phyloP scores from a whole-genome alignment of 495 filamentous ascomycete genomes.

The Cercophora newfieldiana region DNA sequence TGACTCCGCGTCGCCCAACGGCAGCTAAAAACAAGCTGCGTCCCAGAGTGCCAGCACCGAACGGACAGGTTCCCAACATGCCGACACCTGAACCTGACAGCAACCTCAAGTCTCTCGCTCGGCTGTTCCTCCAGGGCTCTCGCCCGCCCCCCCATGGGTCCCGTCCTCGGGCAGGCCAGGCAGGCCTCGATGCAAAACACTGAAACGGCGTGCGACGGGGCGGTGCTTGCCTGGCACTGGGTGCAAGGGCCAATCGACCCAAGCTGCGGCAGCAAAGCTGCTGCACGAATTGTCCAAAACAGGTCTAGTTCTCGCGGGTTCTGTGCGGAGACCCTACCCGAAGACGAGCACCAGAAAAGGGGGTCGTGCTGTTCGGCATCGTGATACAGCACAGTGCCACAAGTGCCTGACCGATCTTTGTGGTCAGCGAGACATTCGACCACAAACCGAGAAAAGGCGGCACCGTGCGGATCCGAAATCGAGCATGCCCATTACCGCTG shows the following conservation, averaged over 20 bases:
- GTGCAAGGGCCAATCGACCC: slow-evolving; percentile 15
- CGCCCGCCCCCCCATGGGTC: not conserved
- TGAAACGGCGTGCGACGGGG: slow-evolving; percentile 26
- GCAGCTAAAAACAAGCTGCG: not conserved
- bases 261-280: not conserved
- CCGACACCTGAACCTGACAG: not conserved
- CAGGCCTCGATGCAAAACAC: slow-evolving; percentile 23
- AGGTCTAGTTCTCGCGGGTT: slow-evolving; percentile 1
- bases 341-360: slow-evolving; percentile 9
- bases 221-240: slow-evolving; percentile 10
- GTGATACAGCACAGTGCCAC: slow-evolving; percentile 12
- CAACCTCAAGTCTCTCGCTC: not conserved
- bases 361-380: not conserved
- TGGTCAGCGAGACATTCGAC: not conserved
- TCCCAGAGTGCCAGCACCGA: not conserved
- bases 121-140: not conserved
- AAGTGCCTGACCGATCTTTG: not conserved
- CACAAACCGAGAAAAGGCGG: not conserved
- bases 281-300: slow-evolving; percentile 21
- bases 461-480: not conserved
- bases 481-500: not conserved
- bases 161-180: not conserved
- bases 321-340: slow-evolving; percentile 13
- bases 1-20: not conserved
- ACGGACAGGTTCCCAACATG: not conserved